Evolutionary conservation across 129 eudicot genomes (phyloP), one percentile per base, ranked within the genome.

Genomic region (Chrysanthemum makinoi): DNA sequence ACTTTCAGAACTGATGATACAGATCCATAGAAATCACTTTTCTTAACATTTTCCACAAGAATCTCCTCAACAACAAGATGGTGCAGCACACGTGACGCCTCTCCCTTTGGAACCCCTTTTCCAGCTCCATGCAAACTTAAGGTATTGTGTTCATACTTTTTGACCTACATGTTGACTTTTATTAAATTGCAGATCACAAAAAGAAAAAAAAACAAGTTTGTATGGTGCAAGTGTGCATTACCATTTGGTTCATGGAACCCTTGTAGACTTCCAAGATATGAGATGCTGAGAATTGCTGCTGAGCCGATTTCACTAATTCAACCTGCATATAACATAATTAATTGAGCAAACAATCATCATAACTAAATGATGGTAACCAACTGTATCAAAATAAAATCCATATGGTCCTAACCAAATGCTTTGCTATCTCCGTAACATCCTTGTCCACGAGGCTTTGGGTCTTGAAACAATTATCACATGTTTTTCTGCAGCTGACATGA

Each of bases 41-140:
- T 89, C 64, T 89, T 93, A 22, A 93, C 82, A 65, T 87, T 92
- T 65, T 93, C 98, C 17, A 80, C 57, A 65, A 93, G 96, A 65
- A 89, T 75, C 73, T 93, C 91, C 84, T 85, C 96, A 20, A 70
- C 80, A 53, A 93, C 96, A 69, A 93, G 91, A 80, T 85, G 88
- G 51, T 84, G 98, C 53, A 93, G 74, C 33, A 93, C 88, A 33
- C 96, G 89, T 18, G 84, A 87, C 10, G 98, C 96, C 65, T 93
- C 98, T 76, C 92, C 92, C 76, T 89, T 93, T 8, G 90, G 80
- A 26, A 93, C 67, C 66, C 74, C 68, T 79, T 93, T 89, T 73
- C 96, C 98, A 74, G 84, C 91, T 81, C 96, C 96, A 82, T 89
- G 96, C 86, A 93, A 77, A 47, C 79, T 80, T 82, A 89, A 83